Base-by-base conservation (phyloP, 192 early-diverging fungal genomes). In the Chytriomyces hyalinus region DNA sequence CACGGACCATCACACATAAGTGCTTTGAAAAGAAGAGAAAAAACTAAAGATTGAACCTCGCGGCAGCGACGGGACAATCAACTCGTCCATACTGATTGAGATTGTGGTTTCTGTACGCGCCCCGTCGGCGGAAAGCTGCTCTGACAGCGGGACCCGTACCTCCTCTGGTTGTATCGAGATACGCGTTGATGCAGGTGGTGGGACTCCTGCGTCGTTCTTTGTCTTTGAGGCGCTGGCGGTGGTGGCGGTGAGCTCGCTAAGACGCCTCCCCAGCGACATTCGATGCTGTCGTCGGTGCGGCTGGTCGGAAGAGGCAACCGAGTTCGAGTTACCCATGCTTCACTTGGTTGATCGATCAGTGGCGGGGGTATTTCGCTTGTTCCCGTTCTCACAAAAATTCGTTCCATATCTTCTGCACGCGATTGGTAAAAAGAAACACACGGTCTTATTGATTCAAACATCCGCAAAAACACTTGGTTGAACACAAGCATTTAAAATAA, bases 311-410 rank as follows among this genome's bases (percentile, higher is more conserved):
- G 68, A 5, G 20, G 17, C 68, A 17, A 70, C 68, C 47, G 68
- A 70, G 68, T 70, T 70, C 49, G 9, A 20, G 22, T 70, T 70
- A 28, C 68, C 68, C 68, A 70, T 70, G 53, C 15, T 57, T n/a
- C 53, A 57, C 36, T 36, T 36, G 36, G 36, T 36, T 36, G 36
- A 36, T 36, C 36, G 36, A 36, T 36, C 36, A 36, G 36, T 36
- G 36, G 36, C 36, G 0, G 36, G 36, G 36, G 4, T 36, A 36
- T 36, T 36, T 36, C 36, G 4, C 36, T 36, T 36, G 36, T 36
- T 36, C 36, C 36, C 4, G 36, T 36, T 36, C 36, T 36, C 36
- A 36, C 1, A 36, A 36, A 36, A 36, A 36, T 36, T 36, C 36
- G 36, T 36, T 36, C 36, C 4, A 36, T 36, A 1, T 36, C 36